Evolutionary conservation across 305 asterid genomes (phyloP).

Genomic region (Fraxinus floribunda): DNA sequence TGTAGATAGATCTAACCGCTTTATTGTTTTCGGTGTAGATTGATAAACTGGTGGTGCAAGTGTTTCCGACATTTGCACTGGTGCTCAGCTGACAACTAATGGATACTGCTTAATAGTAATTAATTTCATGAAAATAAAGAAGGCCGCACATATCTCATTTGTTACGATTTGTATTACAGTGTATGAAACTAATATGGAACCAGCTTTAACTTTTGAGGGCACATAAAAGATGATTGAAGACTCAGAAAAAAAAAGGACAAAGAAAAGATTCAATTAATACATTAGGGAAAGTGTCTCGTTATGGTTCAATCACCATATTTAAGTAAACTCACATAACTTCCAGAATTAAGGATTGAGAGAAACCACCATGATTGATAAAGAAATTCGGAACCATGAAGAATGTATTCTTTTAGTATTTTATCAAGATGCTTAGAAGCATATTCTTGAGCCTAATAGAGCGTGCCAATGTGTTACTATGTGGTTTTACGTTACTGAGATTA

Average conservation of each 20-base stretch:
- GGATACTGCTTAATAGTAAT: background rate
- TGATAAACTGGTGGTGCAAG: background rate
- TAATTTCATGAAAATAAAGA: background rate
- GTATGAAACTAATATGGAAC: background rate
- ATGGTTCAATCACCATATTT: slow-evolving; percentile 2
- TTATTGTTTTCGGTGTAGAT: background rate
- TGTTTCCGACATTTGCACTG: background rate
- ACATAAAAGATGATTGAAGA: background rate
- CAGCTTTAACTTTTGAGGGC: background rate
- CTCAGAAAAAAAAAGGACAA: background rate
- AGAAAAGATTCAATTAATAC: slow-evolving; percentile 8
- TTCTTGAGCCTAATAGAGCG: background rate
- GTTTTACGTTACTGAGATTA: background rate
- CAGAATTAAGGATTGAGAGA: slow-evolving; percentile 4
- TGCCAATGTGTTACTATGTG: background rate
- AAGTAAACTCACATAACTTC: background rate
- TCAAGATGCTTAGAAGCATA: background rate
- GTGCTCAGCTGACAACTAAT: background rate
- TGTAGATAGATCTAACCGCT: background rate
- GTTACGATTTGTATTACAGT: background rate
- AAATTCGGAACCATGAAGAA: slow-evolving; percentile 7
- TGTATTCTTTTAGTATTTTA: background rate
- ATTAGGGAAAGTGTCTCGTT: slow-evolving; percentile 12
- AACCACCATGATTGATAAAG: slow-evolving; percentile 5
- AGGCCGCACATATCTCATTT: background rate